A percentile compares a stretch with the other conserved stretches of the same genome.
These are phyloP conservation scores for Galerina marginata DNA, from an alignment of 768 basidiomycete genomes.

Conservation along the genomic window DNA sequence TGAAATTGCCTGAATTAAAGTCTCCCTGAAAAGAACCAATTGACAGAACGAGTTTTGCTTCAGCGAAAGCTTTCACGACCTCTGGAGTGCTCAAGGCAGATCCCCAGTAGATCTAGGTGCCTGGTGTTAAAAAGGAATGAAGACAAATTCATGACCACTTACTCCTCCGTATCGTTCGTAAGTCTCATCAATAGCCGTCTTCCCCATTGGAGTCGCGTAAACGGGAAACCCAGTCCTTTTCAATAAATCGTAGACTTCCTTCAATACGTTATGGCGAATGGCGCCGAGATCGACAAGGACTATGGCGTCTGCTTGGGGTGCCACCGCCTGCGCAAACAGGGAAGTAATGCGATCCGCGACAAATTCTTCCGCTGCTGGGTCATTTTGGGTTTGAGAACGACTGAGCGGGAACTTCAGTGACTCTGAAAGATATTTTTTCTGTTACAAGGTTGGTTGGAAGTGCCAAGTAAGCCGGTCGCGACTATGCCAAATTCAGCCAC, in stretches of 20 bases:
- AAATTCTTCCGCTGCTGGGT: conserved; percentile 60
- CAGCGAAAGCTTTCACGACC: conserved; percentile 71
- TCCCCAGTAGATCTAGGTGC: conserved; percentile 70
- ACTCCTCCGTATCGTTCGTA: conserved; percentile 80
- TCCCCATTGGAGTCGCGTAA: conserved; percentile 79
- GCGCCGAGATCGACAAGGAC: conserved; percentile 84
- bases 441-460: conserved; percentile 82
- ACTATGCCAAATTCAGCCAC: conserved; percentile 39
- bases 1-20: conserved; percentile 87
- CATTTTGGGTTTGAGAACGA: conserved; percentile 53
- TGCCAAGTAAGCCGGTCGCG: conserved; percentile 83
- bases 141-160: not conserved
- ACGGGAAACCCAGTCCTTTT: conserved; percentile 69
- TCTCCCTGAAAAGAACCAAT: conserved; percentile 73
- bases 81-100: conserved; percentile 60
- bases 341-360: conserved; percentile 71
- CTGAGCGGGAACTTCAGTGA: conserved; percentile 63
- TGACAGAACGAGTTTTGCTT: conserved; percentile 71
- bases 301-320: conserved; percentile 56
- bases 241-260: conserved; percentile 67
- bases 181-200: conserved; percentile 68
- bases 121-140: not conserved
- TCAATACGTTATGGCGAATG: conserved; percentile 65
- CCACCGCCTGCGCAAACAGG: conserved; percentile 61
- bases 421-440: conserved; percentile 61